Percentiles rank a stretch among this genome's conserved stretches.
phyloP scores from a whole-genome alignment of 352 stramenopile genomes.

The Globisporangium spiculum region DNA sequence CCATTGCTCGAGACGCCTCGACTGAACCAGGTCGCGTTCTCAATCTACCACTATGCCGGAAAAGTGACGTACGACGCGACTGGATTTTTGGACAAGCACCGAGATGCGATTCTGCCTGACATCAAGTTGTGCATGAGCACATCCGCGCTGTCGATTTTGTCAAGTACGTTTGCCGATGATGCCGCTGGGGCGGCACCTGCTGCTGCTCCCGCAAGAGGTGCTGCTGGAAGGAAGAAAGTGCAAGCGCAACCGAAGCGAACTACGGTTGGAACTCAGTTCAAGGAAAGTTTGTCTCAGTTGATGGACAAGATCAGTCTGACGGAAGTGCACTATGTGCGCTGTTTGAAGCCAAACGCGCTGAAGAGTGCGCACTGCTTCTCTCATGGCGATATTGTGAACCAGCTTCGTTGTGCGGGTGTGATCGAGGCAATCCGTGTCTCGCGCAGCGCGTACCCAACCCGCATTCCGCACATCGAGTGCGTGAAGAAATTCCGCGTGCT shows the following conservation, averaged over 20 bases:
- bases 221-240: conserved; percentile 34
- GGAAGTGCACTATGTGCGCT: conserved; percentile 86
- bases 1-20: conserved; percentile 79
- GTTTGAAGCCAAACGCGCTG: conserved; percentile 75
- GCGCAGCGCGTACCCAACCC: conserved; percentile 81
- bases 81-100: conserved; percentile 85
- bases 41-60: conserved; percentile 83
- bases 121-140: conserved; percentile 86
- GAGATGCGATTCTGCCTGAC: conserved; percentile 77
- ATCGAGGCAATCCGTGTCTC: conserved; percentile 87
- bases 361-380: conserved; percentile 76
- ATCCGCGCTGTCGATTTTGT: conserved; percentile 57
- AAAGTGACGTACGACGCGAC: conserved; percentile 84
- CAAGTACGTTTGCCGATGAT: conserved; percentile 68
- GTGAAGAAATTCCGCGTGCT: conserved; percentile 81
- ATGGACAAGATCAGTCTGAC: conserved; percentile 88
- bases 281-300: conserved; percentile 73
- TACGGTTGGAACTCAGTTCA: conserved; percentile 85
- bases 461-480: conserved; percentile 73
- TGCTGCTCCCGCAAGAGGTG: conserved; percentile 9
- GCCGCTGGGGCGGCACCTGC: conserved; percentile 6
- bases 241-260: conserved; percentile 62
- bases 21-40: conserved; percentile 81
- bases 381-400: conserved; percentile 74
- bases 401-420: conserved; percentile 80